Conservation (phyloP, 768 basidiomycete species). For the Tulasnella sp. region DNA sequence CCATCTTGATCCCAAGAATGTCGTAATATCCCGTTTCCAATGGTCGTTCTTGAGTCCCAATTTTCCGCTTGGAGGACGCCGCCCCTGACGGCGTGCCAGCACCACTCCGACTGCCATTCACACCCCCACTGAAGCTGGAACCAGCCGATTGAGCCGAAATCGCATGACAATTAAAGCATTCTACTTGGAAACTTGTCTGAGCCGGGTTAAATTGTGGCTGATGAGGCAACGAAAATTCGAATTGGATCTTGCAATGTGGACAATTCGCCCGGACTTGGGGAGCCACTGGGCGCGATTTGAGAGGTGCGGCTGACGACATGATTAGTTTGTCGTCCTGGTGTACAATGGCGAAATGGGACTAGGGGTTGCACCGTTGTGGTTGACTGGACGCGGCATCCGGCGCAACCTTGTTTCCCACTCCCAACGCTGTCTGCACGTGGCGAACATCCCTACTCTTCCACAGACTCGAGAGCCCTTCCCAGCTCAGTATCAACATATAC, state of each 20-base stretch:
- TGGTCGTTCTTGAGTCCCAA: conserved; percentile 78
- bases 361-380: too few species aligned
- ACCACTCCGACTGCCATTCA: not conserved
- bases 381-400: too few species aligned
- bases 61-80: conserved; percentile 51
- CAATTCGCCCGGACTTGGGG: conserved; percentile 9
- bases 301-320: not conserved
- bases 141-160: conserved; percentile 4
- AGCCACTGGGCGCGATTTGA: conserved; percentile 2
- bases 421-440: too few species aligned
- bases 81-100: conserved; percentile 9
- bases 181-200: not conserved
- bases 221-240: conserved; percentile 8
- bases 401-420: too few species aligned
- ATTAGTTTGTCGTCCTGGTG: too few species aligned
- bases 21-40: conserved; percentile 89
- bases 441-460: too few species aligned
- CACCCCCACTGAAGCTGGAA: not conserved
- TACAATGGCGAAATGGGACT: too few species aligned
- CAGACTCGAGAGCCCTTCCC: too few species aligned
- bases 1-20: conserved; percentile 58
- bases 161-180: conserved; percentile 9
- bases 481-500: too few species aligned
- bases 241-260: conserved; percentile 9
- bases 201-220: not conserved